Percentiles rank a stretch among this genome's conserved stretches.
These are phyloP conservation scores for Thalassia testudinum DNA, from an alignment of 116 monocot genomes.

Conservation along the genomic window DNA sequence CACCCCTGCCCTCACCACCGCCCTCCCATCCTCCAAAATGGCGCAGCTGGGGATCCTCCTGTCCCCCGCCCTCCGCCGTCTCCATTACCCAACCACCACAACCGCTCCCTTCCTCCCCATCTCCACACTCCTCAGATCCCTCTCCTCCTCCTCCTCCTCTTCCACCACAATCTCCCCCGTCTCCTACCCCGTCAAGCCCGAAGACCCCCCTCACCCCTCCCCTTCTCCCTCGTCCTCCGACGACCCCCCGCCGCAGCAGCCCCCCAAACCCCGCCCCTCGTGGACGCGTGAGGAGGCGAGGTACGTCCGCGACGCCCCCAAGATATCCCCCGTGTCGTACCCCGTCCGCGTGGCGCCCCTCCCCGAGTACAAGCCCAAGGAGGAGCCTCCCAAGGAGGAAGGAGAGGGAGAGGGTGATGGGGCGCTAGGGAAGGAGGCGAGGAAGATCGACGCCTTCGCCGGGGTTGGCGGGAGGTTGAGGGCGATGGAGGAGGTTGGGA, in stretches of 20 bases:
- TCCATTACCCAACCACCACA: no score
- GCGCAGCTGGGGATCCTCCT: no score
- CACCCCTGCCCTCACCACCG: no score
- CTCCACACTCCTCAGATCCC: neutral
- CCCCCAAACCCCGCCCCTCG: neutral
- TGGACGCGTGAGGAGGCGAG: slow-evolving; percentile 64
- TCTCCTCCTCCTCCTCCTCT: slow-evolving; percentile 13
- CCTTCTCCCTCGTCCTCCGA: neutral
- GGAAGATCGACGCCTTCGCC: slow-evolving; percentile 37
- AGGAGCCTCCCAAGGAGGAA: slow-evolving; percentile 16
- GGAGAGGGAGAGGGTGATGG: slow-evolving; percentile 15
- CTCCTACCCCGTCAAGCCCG: slow-evolving; percentile 48
- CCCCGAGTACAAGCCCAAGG: slow-evolving; percentile 27
- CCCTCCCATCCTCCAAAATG: no score
- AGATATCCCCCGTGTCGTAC: slow-evolving; percentile 51
- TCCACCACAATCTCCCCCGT: slow-evolving; percentile 56
- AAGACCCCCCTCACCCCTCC: slow-evolving; percentile 7
- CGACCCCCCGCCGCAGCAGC: neutral
- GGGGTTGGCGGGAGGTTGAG: slow-evolving; percentile 27
- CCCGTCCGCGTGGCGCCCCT: slow-evolving; percentile 51
- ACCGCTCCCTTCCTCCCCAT: no score
- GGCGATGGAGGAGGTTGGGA: slow-evolving; percentile 48
- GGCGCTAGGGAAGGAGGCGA: slow-evolving; percentile 30
- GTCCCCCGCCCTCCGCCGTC: no score
- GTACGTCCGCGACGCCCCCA: slow-evolving; percentile 52